phyloP scores from a whole-genome alignment of 1,139 yeast genomes.

The Starmera stellimalicola region DNA sequence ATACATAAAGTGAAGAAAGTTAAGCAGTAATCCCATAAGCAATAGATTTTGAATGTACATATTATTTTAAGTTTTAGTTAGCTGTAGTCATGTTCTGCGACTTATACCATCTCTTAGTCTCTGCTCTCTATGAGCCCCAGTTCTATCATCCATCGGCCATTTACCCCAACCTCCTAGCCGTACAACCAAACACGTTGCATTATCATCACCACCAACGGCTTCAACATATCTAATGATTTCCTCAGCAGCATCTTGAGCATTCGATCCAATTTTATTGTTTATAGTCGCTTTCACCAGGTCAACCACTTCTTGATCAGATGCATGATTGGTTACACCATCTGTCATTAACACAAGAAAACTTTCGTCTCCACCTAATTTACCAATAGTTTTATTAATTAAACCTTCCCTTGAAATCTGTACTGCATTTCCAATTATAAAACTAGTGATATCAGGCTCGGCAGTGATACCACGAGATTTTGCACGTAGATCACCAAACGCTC shows the following conservation, averaged over 20 bases:
- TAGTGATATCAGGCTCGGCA: constrained; percentile 84
- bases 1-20: neutral
- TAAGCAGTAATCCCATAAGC: neutral
- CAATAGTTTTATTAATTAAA: constrained; percentile 24
- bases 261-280: constrained; percentile 57
- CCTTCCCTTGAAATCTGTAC: constrained; percentile 18
- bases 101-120: constrained; percentile 42
- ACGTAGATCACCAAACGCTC: constrained; percentile 82
- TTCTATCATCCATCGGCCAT: constrained; percentile 79
- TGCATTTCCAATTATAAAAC: constrained; percentile 52
- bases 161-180: constrained; percentile 87
- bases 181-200: constrained; percentile 81
- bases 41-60: constrained; percentile 1
- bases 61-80: no score
- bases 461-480: constrained; percentile 80
- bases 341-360: constrained; percentile 67
- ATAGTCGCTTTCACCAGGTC: constrained; percentile 71
- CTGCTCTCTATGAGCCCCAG: constrained; percentile 73
- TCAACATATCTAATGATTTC: constrained; percentile 81
- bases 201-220: constrained; percentile 87
- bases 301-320: constrained; percentile 85
- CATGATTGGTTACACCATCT: constrained; percentile 78
- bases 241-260: constrained; percentile 79
- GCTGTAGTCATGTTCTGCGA: neutral
- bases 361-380: constrained; percentile 56